Conservation (phyloP, 345 rosid species). For the Brassica nigra region DNA sequence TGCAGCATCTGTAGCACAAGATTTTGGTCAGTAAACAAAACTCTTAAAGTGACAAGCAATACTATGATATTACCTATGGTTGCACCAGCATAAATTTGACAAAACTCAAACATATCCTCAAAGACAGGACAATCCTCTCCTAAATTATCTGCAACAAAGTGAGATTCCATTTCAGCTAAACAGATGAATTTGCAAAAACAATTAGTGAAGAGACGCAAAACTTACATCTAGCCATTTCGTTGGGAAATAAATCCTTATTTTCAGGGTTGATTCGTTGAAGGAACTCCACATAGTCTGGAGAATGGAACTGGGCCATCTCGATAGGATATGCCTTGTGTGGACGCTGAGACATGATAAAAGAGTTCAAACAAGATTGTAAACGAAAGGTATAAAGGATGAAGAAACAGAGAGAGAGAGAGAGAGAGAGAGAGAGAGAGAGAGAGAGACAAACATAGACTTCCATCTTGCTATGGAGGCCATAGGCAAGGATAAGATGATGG, state of each 20-base stretch:
- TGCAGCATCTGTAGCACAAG: constrained; percentile 71
- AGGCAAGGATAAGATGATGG: constrained; percentile 93
- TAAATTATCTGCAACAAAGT: constrained; percentile 67
- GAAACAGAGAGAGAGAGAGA: background rate
- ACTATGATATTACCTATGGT: constrained; percentile 67
- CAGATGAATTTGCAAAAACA: background rate
- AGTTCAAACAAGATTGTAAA: background rate
- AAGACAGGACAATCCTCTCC: constrained; percentile 99
- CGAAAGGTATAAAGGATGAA: background rate
- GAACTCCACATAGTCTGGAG: constrained; percentile 90
- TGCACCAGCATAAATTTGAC: constrained; percentile 98
- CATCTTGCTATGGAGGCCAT: constrained; percentile 94
- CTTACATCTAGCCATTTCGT: constrained; percentile 73
- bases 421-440: constrained; percentile 21
- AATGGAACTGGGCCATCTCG: constrained; percentile 97
- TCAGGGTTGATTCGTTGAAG: constrained; percentile 82
- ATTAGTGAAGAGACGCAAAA: background rate
- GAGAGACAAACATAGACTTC: constrained; percentile 75
- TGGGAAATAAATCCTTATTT: constrained; percentile 61
- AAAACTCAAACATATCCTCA: constrained; percentile 89
- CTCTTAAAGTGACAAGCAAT: background rate
- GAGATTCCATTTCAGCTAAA: background rate
- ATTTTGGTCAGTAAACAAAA: constrained; percentile 18
- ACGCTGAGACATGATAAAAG: constrained; percentile 56
- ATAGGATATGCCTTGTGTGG: constrained; percentile 98